Evolutionary conservation across 23 red algal genomes (phyloP), one percentile per base, ranked within the genome.

Genomic region (Agarophyton chilense): DNA sequence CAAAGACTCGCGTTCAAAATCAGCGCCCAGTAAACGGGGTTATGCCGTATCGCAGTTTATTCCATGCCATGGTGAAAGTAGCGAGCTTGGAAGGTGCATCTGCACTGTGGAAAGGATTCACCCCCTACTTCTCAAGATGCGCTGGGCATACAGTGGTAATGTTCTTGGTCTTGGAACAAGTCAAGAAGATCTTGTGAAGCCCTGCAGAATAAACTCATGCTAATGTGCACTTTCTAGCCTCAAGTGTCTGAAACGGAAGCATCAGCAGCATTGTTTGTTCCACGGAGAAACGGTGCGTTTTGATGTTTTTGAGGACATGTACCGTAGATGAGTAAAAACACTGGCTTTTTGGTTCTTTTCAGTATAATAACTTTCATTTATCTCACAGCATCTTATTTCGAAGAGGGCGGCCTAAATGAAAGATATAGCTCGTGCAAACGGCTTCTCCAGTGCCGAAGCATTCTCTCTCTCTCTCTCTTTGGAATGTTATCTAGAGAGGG

Each of bases 111-210:
- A 76, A 82, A 66, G 95, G 95, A 22, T 98, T 98, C 77, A 31
- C 62, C 28, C 91, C 91, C 9, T 98, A 94, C 75, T 98, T 98
- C 52, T 88, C 93, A 4, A 57, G 95, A 51, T 92, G 89, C 24
- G 90, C 83, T 57, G 87, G 87, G 40, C 95, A 98, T 49, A 98
- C 95, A 31, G 92, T 98, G 18, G 88, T 68, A 14, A 93, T 92
- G 77, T 98, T 98, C 53, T 50, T 98, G 72, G 83, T 91, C 13
- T 74, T 94, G 50, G 95, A 98, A 80, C 95, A 98, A 73, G 79
- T 98, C 5, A 98, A 92, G 67, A 91, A 91, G 51, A 31, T 82
- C 17, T 38, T 91, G 2, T 91, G 74, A 61, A 50, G 31, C 25
- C 25, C 22, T 32, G 56, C 0, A 10, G 9, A 29, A 16, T 36